Base-by-base conservation (phyloP, 2,329 filamentous ascomycete genomes). In the Pseudogymnoascus sp. region DNA sequence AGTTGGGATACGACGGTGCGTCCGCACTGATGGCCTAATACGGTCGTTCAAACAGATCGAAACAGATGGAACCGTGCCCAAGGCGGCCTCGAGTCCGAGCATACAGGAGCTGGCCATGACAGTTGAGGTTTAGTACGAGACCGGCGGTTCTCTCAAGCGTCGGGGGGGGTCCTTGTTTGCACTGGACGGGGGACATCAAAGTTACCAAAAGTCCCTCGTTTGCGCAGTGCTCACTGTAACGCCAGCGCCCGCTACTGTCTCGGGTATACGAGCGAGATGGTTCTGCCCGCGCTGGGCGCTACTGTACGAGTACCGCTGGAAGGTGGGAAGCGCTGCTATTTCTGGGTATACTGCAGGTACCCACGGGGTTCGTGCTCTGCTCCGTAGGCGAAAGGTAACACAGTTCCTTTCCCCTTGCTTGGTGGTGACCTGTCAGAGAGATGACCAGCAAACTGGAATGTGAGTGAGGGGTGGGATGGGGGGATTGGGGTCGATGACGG, bases 251-350 rank as follows among this genome's bases (percentile, higher is more conserved):
- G 49, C 49, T 29, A 55, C n/a, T 55, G 49, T 55, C 49, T 33
- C 49, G 29, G 49, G 49, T 55, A 55, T 55, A 55, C 49, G 49
- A 55, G 49, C n/a, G n/a, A 55, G 41, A 45, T n/a, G 11, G 19
- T 39, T 6, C 11, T 23, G 37, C 6, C 4, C 14, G 19, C 19
- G 11, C 39, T 52, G n/a, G 23, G 10, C 29, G 29, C 29, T 55
- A 55, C 49, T 55, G 29, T 55, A 33, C 49, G 49, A 55, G 49
- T 55, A 55, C 49, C 49, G 49, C 49, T 55, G 49, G 4, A 33
- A 11, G 23, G 23, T 33, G 29, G 29, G 29, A 55, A 55, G n/a
- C 33, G 49, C n/a, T 33, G 49, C 29, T 55, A 55, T 55, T 55
- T 55, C 26, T 10, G 49, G 49, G 49, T 55, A 33, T 55, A 55